Base-by-base conservation (phyloP, 306 rosid species). In the Casuarina glauca region DNA sequence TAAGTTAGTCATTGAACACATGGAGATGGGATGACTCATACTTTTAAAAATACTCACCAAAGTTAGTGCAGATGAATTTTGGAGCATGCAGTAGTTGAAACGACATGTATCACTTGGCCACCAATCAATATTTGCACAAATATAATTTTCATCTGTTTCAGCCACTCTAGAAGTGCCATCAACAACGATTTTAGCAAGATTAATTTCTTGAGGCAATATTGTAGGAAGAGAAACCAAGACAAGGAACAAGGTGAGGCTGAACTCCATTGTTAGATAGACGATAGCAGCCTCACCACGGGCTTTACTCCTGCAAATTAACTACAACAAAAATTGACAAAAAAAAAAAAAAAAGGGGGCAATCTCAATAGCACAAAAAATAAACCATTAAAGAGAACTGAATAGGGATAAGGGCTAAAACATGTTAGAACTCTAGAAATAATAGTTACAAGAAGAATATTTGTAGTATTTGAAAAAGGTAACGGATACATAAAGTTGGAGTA, bases 111-210 rank as follows among this genome's bases (percentile, higher is more conserved):
- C 93, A 73, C 85, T 89, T 77, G 93, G 93, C 97, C 97, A 95
- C 99, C 97, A 95, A 90, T 95, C 99, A 82, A 95, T 79, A 60
- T 97, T 95, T 66, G 99, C 99, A 88, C 99, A 95, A 54, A 95
- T 77, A 66, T 84, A 95, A 77, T 90, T 90, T 26, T 86, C 87
- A 84, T 93, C 99, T 53, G 83, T 83, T 74, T 85, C 89, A 48
- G 90, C 93, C 69, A 82, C 81, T 66, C 80, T 69, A 70, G 53
- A 61, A 70, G 80, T 76, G 74, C 98, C 99, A 72, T 88, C 80
- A 43, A 95, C 87, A 57, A 61, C 44, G 77, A 95, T 57, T 3
- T 75, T 84, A 73, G 85, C 86, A 74, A 80, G 62, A 20, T 80
- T 78, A 15, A 86, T 69, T 15, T 80, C 82, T 82, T 88, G 90